Evolutionary conservation across 257 asterid species (phyloP).

Genomic region (Ophiorrhiza pumila): DNA sequence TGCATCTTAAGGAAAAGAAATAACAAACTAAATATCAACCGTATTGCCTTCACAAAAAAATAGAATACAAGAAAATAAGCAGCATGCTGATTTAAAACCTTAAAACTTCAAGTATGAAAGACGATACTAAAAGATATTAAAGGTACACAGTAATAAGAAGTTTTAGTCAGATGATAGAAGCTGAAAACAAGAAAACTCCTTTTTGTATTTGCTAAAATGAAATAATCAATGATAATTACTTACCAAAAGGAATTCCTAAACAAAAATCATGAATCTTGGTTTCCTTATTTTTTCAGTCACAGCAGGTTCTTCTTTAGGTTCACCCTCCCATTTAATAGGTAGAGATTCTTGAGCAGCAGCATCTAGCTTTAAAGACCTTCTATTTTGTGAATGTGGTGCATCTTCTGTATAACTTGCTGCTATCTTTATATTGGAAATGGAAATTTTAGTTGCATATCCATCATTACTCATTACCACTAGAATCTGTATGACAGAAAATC

Average conservation of each 20-base stretch:
- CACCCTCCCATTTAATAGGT: conserved; percentile 32
- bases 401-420: conserved; percentile 40
- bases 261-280: conserved; percentile 95
- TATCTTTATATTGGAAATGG: conserved; percentile 38
- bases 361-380: conserved; percentile 37
- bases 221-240: conserved; percentile 21
- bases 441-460: conserved; percentile 35
- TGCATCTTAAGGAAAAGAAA: background rate
- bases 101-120: too few species aligned
- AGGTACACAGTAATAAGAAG: background rate
- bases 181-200: background rate
- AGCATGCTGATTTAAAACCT: background rate
- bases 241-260: conserved; percentile 91
- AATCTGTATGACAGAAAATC: conserved; percentile 41
- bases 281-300: conserved; percentile 40
- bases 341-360: conserved; percentile 33
- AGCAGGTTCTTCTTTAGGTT: conserved; percentile 34
- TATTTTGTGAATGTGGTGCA: conserved; percentile 40
- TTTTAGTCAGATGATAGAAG: background rate
- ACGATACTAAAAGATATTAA: background rate
- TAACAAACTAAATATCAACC: background rate
- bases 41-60: background rate
- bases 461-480: conserved; percentile 44
- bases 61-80: background rate
- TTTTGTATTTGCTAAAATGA: background rate